Evolutionary conservation across 2,329 filamentous ascomycete species (phyloP), one percentile per base, ranked within the genome.

Genomic region (Paecilomyces dactylethromorphus): DNA sequence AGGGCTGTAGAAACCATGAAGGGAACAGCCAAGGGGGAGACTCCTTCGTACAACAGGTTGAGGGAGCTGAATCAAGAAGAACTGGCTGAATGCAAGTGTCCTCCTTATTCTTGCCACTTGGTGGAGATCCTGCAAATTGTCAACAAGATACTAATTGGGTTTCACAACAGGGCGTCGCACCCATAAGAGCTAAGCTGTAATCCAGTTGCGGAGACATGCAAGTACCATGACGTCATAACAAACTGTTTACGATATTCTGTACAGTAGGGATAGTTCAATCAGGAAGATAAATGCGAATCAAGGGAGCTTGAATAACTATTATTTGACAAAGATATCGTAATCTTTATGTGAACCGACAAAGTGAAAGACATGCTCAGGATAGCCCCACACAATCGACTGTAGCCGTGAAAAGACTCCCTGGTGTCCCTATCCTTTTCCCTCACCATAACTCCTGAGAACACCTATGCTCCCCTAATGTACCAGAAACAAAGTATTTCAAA

Each of bases 11-110:
- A 95, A 71, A 78, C 93, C 35, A 89, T 89, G 0, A 90, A 92
- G 77, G 90, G 90, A 3, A 80, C 87, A 0, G 77, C 91, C 1
- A 91, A 86, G 0, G 91, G 91, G 6, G 84, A 88, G 70, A 78
- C 86, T 1, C 87, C 91, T 1, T 77, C 79, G 8, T 84, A 92
- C 51, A 94, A 92, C 71, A 90, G 87, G 71, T 72, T 96, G 68
- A 82, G 91, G 60, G 88, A 95, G 73, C 78, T 96, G 56, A 84
- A 78, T 22, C 81, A 87, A 77, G 69, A 76, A 21, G 90, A 93
- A 73, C 75, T 91, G 56, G 73, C 81, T 67, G 79, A 85, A 62
- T 91, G 87, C 73, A 59, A 67, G 71, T 71, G 15, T 26, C 3
- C 22, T 55, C 4, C 6, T 32, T 29, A 29, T 7, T 29, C 2